phyloP scores from a whole-genome alignment of 192 early-diverging fungal genomes.

The Funneliformis geosporum region DNA sequence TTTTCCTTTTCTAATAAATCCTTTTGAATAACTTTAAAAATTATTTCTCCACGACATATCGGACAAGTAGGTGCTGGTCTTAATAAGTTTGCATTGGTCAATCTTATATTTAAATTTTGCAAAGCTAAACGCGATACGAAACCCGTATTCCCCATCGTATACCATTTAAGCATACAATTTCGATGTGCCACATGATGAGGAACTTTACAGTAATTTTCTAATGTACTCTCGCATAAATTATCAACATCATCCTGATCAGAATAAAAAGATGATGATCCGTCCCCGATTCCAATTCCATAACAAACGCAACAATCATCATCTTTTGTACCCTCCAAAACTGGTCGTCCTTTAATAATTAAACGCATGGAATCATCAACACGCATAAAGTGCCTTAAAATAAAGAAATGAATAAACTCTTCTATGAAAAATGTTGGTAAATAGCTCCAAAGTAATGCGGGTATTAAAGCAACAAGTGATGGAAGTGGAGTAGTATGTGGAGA shows the following conservation, averaged over 20 bases:
- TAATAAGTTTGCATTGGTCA: background rate
- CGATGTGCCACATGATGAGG: slow-evolving; percentile 27
- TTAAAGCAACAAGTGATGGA: slow-evolving; percentile 19
- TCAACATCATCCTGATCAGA: background rate
- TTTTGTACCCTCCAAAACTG: background rate
- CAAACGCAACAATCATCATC: slow-evolving; percentile 28
- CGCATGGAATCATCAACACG: slow-evolving; percentile 9
- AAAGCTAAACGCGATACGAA: background rate
- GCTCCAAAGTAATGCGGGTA: slow-evolving; percentile 2
- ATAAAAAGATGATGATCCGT: background rate
- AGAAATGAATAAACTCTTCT: slow-evolving; percentile 24
- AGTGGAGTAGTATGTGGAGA: slow-evolving; percentile 14
- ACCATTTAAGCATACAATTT: slow-evolving; percentile 24
- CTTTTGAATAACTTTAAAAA: slow-evolving; percentile 3
- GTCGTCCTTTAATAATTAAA: slow-evolving; percentile 17
- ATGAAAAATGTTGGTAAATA: slow-evolving; percentile 17
- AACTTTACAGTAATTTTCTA: slow-evolving; percentile 30
- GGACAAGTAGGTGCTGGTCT: slow-evolving; percentile 12
- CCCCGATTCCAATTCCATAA: slow-evolving; percentile 22
- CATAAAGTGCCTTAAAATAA: slow-evolving; percentile 22
- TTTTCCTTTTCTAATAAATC: background rate
- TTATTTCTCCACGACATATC: slow-evolving; percentile 17
- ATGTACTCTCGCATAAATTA: background rate
- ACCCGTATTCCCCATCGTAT: background rate
- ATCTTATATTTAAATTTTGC: background rate